Base-by-base conservation (phyloP, 805 yeast species). In the Kodamaea lidongshanica region DNA sequence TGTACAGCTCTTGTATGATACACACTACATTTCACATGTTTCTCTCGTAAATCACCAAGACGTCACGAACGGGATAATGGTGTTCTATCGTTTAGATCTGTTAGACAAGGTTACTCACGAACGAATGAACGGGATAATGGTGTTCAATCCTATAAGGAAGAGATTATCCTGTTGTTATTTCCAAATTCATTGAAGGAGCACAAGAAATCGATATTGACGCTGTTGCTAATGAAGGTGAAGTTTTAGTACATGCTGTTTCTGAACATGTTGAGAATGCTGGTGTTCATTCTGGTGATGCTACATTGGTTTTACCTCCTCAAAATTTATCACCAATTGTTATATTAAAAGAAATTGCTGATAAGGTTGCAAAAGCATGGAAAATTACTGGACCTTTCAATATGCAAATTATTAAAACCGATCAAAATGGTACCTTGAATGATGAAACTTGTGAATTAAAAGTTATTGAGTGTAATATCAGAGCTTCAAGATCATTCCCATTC, bases 211-310 rank as follows among this genome's bases (percentile, higher is more conserved):
- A 89, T 60, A 83, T 89, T 46, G 98, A 89, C 65, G 97, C 87
- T 38, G 98, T 89, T 52, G 97, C 97, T 25, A 65, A 74, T 46
- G 70, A 87, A 34, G 98, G 98, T 49, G 61, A 77, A 49, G 85
- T 89, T 33, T 64, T 89, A 30, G 94, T 89, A 35, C 98, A 89
- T 59, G 97, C 95, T 37, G 83, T 89, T 37, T 84, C 95, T 42
- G 98, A 92, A 62, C 98, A 89, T 58, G 94, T 88, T 51, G 98
- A 89, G 65, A 87, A 88, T 51, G 98, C 98, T 7, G 98, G 98
- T 70, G 82, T 92, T 36, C 98, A 89, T 66, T 88, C 96, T 30
- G 98, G 98, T 61, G 98, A 89, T 63, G 98, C 98, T 32, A 87
- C 97, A 17, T 74, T 89, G 51, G 78, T 89, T 29, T 71, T 92